phyloP scores from a whole-genome alignment of 495 filamentous ascomycete genomes.

The Podospora conica region DNA sequence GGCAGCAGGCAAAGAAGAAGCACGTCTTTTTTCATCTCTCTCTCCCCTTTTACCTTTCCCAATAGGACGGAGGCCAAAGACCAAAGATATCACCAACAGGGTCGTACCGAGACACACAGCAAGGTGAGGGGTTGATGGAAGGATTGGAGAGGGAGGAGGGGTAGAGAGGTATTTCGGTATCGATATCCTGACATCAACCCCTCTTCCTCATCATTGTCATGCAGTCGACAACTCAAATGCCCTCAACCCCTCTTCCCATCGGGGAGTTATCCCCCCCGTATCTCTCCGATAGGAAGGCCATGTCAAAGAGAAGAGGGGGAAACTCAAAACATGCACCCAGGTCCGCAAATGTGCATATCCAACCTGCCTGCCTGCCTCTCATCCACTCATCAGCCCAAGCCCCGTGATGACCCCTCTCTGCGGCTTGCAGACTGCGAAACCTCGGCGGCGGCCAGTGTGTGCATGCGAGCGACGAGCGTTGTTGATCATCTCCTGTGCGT shows the following conservation, averaged over 20 bases:
- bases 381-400: not conserved
- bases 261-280: not conserved
- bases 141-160: not conserved
- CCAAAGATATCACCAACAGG: too few species aligned
- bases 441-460: too few species aligned
- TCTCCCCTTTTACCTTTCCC: not conserved
- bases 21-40: not conserved
- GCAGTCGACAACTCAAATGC: not conserved
- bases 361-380: not conserved
- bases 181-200: not conserved
- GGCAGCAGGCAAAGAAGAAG: too few species aligned
- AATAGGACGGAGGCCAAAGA: too few species aligned
- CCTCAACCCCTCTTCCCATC: not conserved
- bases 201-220: not conserved
- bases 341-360: too few species aligned
- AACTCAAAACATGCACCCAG: too few species aligned
- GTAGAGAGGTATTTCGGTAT: not conserved
- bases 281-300: not conserved
- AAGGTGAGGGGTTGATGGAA: too few species aligned
- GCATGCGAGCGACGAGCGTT: too few species aligned
- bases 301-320: not conserved
- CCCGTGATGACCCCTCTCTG: slow-evolving; percentile 5
- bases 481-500: too few species aligned
- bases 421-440: not conserved
- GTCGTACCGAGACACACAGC: too few species aligned